Conservation (phyloP, 805 yeast species). For the Candida cerambycidarum region DNA sequence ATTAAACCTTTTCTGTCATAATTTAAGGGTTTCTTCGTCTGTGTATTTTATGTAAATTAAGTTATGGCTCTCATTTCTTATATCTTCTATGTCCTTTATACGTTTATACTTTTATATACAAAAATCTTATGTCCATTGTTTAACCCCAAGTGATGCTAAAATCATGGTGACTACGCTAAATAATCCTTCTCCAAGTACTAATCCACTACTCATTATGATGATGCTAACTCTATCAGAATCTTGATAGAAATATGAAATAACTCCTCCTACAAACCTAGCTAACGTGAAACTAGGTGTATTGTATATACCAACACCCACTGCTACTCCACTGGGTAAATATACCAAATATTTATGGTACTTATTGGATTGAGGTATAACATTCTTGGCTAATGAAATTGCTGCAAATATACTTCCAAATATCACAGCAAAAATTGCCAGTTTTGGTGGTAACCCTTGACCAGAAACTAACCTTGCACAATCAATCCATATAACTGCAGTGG, state of each 20-base stretch:
- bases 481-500: slow-evolving; percentile 95
- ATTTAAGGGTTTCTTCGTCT: not conserved
- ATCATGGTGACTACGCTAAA: slow-evolving; percentile 81
- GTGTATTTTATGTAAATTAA: slow-evolving; percentile 7
- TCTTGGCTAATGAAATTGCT: slow-evolving; percentile 60
- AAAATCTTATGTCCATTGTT: slow-evolving; percentile 5
- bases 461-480: slow-evolving; percentile 93
- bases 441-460: slow-evolving; percentile 86
- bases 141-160: slow-evolving; percentile 54
- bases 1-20: slow-evolving; percentile 16
- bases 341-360: slow-evolving; percentile 41
- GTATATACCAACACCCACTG: slow-evolving; percentile 95
- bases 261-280: slow-evolving; percentile 90
- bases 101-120: not conserved
- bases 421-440: slow-evolving; percentile 60
- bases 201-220: slow-evolving; percentile 88
- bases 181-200: slow-evolving; percentile 92
- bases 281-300: slow-evolving; percentile 91
- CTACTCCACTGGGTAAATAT: slow-evolving; percentile 89
- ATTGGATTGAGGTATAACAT: slow-evolving; percentile 48
- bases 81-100: not conserved
- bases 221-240: slow-evolving; percentile 57
- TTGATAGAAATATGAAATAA: slow-evolving; percentile 61
- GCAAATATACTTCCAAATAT: slow-evolving; percentile 70
- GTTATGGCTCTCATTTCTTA: not conserved